Evolutionary conservation across 2,329 filamentous ascomycete species (phyloP).

Genomic region (Hypoxylon sp.): DNA sequence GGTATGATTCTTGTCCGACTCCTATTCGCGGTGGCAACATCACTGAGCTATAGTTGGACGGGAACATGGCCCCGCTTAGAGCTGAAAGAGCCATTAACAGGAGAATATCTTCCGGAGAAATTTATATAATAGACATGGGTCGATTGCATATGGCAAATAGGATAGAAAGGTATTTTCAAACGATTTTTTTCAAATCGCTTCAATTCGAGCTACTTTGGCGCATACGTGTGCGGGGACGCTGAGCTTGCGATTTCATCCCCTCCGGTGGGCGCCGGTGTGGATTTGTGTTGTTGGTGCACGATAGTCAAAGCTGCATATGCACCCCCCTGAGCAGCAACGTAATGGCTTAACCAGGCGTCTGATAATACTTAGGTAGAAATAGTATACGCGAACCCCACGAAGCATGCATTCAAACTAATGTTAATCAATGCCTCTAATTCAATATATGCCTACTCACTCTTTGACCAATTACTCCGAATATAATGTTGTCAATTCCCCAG

Average conservation of each 20-base stretch:
- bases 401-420: background rate
- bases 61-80: background rate
- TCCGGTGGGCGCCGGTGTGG: background rate
- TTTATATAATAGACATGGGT: background rate
- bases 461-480: background rate
- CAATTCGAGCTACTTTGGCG: background rate
- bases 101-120: background rate
- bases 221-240: background rate
- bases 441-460: too few relatives aligned
- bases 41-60: background rate
- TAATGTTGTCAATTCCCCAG: background rate
- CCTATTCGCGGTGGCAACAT: background rate
- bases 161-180: background rate
- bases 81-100: background rate
- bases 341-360: background rate
- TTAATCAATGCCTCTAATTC: background rate
- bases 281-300: constrained; percentile 7
- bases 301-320: constrained; percentile 3
- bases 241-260: background rate
- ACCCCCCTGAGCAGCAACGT: background rate
- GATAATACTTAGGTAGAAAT: background rate
- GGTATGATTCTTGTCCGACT: background rate
- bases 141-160: background rate
- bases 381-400: background rate
- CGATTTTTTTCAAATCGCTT: background rate